Evolutionary conservation across 2,329 filamentous ascomycete genomes (phyloP).

Genomic region (Colletotrichum tanaceti): DNA sequence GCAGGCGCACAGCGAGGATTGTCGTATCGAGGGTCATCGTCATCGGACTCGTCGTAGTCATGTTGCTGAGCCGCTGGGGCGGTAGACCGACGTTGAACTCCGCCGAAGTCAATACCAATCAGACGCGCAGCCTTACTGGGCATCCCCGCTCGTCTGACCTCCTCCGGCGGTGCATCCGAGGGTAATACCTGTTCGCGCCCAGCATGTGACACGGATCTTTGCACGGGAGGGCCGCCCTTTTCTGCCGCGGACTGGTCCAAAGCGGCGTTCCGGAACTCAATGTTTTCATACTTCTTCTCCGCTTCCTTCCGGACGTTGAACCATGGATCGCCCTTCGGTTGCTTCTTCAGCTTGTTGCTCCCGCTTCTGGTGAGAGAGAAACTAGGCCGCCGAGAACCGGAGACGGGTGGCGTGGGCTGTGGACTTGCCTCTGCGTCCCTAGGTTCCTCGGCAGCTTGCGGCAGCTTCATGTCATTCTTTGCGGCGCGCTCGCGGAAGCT

Average conservation of each 20-base stretch:
- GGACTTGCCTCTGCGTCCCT: slow-evolving; percentile 40
- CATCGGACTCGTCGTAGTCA: slow-evolving; percentile 34
- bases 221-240: slow-evolving; percentile 33
- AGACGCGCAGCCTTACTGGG: slow-evolving; percentile 41
- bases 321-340: slow-evolving; percentile 65
- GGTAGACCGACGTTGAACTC: slow-evolving; percentile 38
- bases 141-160: slow-evolving; percentile 26
- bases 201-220: slow-evolving; percentile 41
- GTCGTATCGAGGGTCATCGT: slow-evolving; percentile 16
- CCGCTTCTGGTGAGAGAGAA: slow-evolving; percentile 58
- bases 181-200: slow-evolving; percentile 50
- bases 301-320: slow-evolving; percentile 56
- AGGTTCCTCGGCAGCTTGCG: slow-evolving; percentile 43
- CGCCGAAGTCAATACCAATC: slow-evolving; percentile 36
- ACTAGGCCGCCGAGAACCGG: slow-evolving; percentile 43
- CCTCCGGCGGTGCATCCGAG: slow-evolving; percentile 43
- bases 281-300: slow-evolving; percentile 52
- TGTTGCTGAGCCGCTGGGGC: slow-evolving; percentile 28
- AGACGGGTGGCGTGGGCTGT: slow-evolving; percentile 45
- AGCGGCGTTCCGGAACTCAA: slow-evolving; percentile 44
- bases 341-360: slow-evolving; percentile 71
- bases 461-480: slow-evolving; percentile 55
- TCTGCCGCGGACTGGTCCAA: slow-evolving; percentile 41
- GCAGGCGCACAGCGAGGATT: slow-evolving; percentile 4
- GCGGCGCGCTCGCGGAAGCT: slow-evolving; percentile 71